Percentiles rank a stretch among this genome's conserved stretches.
phyloP scores from a whole-genome alignment of 495 filamentous ascomycete species.

The Talaromyces trachyspermus region DNA sequence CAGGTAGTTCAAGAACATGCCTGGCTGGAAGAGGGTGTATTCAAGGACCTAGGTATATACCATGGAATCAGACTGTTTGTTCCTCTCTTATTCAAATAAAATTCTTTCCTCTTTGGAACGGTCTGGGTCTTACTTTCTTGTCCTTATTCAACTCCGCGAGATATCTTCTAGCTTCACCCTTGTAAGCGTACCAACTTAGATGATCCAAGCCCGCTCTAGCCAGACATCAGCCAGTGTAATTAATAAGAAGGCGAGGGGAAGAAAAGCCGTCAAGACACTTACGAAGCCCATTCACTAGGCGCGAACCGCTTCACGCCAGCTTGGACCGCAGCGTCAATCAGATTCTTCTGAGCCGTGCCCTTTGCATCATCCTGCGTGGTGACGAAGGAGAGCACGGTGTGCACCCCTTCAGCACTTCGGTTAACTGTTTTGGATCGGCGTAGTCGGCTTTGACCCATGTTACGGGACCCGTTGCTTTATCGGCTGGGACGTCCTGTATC shows the following conservation, averaged over 20 bases:
- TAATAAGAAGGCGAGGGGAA: neutral
- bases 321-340: constrained; percentile 53
- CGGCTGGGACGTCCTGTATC: constrained; percentile 13
- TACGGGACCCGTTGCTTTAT: constrained; percentile 11
- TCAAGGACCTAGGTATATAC: constrained; percentile 39
- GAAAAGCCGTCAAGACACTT: too few relatives aligned
- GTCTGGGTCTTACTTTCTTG: constrained; percentile 30
- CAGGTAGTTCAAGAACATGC: constrained; percentile 48
- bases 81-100: neutral
- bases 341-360: constrained; percentile 31
- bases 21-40: constrained; percentile 51
- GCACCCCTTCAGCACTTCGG: constrained; percentile 34
- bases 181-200: constrained; percentile 42
- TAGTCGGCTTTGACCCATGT: constrained; percentile 41
- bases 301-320: constrained; percentile 56
- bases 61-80: constrained; percentile 2
- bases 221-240: constrained; percentile 1
- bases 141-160: constrained; percentile 44
- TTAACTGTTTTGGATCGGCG: constrained; percentile 25
- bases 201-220: constrained; percentile 15
- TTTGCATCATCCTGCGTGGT: constrained; percentile 23
- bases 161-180: constrained; percentile 39
- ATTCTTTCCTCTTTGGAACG: neutral
- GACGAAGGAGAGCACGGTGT: constrained; percentile 52
- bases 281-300: constrained; percentile 26